Evolutionary conservation across 768 basidiomycete genomes (phyloP), one percentile per base, ranked within the genome.

Genomic region (Agaricus sinodeliciosus): DNA sequence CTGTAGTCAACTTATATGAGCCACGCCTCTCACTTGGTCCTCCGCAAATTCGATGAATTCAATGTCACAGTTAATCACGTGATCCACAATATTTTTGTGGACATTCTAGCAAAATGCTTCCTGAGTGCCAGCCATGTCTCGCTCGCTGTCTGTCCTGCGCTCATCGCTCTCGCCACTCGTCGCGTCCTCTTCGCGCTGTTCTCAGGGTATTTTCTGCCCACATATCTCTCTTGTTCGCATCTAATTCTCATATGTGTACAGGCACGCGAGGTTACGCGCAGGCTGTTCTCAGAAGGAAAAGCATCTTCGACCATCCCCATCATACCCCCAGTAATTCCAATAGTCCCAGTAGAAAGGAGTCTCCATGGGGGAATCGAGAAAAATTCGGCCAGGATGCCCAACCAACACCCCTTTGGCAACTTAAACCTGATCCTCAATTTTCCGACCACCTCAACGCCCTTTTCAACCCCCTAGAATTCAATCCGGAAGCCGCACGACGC

Each of bases 401-500:
- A 28, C 52, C 52, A 35, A 42, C 31, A 26, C 52, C 52, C 18
- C n/a, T 54, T 13, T 47, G 31, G 40, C 26, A 54, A 46, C 26
- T 54, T 16, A 47, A 47, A 13, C 9, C 28, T 12, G 52, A 54
- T 18, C 40, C 52, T 13, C 52, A 35, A 9, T 54, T 82, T 39
- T 65, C 75, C 25, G 69, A 76, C 31, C 85, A 91, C 64, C 72
- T 89, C 35, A 74, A 81, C 59, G 69, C 73, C 31, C 69, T 87
- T 48, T 90, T 89, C 58, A 67, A 77, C 3, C 78, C 84, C 12
- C 71, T 92, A 44, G 69, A 78, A 45, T 92, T 93, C 65, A 80
- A 86, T 11, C 72, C 74, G 4, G 84, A 87, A 57, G 72, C 90
- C 43, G 85, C 87, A 7, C 74, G 75, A 57, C 80, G 90, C 54